Evolutionary conservation across 768 basidiomycete species (phyloP).

Genomic region (Solioccasus polychromus): DNA sequence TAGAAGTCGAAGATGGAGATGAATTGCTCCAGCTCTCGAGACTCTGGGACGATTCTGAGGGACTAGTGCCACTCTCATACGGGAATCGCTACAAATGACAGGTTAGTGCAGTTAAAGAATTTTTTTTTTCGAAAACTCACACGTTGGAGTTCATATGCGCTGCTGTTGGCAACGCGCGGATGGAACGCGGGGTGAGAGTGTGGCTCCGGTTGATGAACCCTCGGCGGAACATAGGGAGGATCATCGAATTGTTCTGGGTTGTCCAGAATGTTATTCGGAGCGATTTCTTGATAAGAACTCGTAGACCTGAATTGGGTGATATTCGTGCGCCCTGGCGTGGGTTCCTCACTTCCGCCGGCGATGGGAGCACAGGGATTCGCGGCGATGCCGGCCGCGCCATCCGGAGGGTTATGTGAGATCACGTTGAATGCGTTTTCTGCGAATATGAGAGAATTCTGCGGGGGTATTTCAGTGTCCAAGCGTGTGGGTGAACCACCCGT

Average conservation of each 20-base stretch:
- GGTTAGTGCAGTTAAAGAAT: not conserved
- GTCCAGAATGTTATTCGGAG: conserved; percentile 10
- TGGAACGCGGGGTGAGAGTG: conserved; percentile 12
- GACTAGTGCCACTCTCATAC: conserved; percentile 21
- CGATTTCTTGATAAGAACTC: conserved; percentile 12
- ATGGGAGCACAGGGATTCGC: conserved; percentile 9
- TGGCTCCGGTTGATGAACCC: conserved; percentile 19
- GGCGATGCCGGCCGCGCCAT: conserved; percentile 21
- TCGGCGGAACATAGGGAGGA: conserved; percentile 30
- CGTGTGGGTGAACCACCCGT: conserved; percentile 18
- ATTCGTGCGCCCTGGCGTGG: conserved; percentile 8
- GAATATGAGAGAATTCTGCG: conserved; percentile 14
- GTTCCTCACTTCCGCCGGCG: conserved; percentile 13
- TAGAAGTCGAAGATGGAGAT: conserved; percentile 22
- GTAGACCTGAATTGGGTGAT: conserved; percentile 10
- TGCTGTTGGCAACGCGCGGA: conserved; percentile 7
- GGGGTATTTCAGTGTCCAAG: conserved; percentile 10
- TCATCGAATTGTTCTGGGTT: conserved; percentile 25
- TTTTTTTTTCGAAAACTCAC: conserved; percentile 9
- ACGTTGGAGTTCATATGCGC: conserved; percentile 10
- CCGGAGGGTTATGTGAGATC: conserved; percentile 13
- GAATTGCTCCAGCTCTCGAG: conserved; percentile 27
- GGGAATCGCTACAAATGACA: conserved; percentile 13
- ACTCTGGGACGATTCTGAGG: conserved; percentile 24
- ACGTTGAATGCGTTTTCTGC: conserved; percentile 6